Percentiles rank a stretch among this genome's conserved stretches.
These are phyloP conservation scores for Trapa incisa DNA, from an alignment of 345 rosid species.

Conservation along the genomic window DNA sequence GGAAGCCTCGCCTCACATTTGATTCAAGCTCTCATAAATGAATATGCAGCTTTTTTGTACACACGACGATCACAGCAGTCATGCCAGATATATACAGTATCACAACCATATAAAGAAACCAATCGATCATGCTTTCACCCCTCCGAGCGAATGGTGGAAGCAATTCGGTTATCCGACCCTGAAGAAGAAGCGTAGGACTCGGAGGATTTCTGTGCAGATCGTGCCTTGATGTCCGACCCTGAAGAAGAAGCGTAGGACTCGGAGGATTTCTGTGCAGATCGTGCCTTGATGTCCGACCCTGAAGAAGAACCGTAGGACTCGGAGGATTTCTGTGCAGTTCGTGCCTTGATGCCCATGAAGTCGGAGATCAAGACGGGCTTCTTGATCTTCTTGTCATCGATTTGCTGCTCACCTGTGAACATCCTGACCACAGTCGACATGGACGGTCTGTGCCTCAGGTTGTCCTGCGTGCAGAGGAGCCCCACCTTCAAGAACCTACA, in stretches of 20 bases:
- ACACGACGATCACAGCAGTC: too few species aligned
- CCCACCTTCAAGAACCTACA: conserved; percentile 35
- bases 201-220: too few species aligned
- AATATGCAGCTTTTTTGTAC: too few species aligned
- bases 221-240: too few species aligned
- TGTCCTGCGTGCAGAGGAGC: conserved; percentile 54
- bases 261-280: too few species aligned
- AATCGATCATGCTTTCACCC: neutral
- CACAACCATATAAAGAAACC: too few species aligned
- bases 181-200: conserved; percentile 31
- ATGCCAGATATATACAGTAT: too few species aligned
- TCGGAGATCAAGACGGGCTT: conserved; percentile 41
- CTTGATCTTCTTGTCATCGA: conserved; percentile 20
- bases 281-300: too few species aligned
- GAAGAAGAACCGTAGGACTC: conserved; percentile 19
- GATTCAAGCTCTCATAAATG: too few species aligned
- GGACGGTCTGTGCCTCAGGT: conserved; percentile 37
- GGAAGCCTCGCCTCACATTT: too few species aligned
- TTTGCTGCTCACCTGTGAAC: conserved; percentile 27
- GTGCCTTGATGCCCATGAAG: conserved; percentile 21
- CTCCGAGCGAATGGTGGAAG: conserved; percentile 19
- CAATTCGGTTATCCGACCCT: neutral
- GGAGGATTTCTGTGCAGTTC: conserved; percentile 9
- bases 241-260: conserved; percentile 31
- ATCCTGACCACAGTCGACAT: conserved; percentile 37